Percentiles rank a stretch among this genome's conserved stretches.
phyloP scores from a whole-genome alignment of 2,329 filamentous ascomycete species.

The Onygena corvina region DNA sequence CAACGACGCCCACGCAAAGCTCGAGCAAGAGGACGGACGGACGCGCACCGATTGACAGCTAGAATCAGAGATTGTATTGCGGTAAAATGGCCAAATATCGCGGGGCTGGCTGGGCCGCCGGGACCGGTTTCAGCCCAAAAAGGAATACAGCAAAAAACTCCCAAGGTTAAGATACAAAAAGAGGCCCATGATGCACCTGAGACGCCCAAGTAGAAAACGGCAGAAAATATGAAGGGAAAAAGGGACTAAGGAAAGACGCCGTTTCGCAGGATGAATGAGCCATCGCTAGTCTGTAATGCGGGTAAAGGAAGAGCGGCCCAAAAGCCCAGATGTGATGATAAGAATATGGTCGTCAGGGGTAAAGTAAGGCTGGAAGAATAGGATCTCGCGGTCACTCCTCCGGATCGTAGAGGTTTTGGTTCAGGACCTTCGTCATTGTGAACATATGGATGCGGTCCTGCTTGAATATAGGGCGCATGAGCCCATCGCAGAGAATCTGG shows the following conservation, averaged over 20 bases:
- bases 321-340: background rate
- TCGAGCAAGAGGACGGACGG: too few species aligned
- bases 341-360: background rate
- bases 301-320: background rate
- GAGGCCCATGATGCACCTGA: background rate
- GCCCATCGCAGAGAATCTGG: constrained; percentile 84
- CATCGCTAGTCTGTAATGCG: background rate
- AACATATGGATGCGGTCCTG: constrained; percentile 93
- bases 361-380: background rate
- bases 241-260: background rate
- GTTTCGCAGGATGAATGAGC: background rate
- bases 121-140: background rate
- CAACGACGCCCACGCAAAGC: too few species aligned
- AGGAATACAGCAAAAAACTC: background rate
- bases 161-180: constrained; percentile 1
- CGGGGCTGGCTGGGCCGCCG: background rate
- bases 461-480: constrained; percentile 86
- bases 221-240: background rate
- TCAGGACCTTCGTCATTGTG: constrained; percentile 95
- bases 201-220: constrained; percentile 1
- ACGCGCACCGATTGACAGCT: too few species aligned
- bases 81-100: too few species aligned
- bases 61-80: too few species aligned
- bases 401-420: constrained; percentile 73
- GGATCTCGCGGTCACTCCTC: constrained; percentile 12